Evolutionary conservation across 768 basidiomycete species (phyloP).

Genomic region (Boletellus ananiceps): DNA sequence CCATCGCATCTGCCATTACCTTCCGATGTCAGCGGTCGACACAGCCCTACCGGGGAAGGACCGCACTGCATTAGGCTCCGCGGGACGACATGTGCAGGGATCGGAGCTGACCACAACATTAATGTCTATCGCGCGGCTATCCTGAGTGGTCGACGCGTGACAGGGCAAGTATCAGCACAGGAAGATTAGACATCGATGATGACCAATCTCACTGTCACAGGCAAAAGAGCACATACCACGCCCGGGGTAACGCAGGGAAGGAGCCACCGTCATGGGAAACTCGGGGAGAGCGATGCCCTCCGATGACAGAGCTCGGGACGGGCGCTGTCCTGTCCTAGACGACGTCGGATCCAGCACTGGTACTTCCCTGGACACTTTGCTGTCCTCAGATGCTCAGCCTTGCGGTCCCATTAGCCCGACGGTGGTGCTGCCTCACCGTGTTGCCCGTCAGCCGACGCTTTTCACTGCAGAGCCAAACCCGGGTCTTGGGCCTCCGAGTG

Average conservation of each 20-base stretch:
- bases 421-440: not conserved
- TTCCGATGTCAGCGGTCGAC: no score
- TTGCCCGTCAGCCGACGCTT: constrained; percentile 6
- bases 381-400: no score
- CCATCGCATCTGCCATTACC: no score
- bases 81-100: not conserved
- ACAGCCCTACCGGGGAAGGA: no score
- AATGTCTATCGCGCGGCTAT: not conserved
- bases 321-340: not conserved
- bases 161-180: no score
- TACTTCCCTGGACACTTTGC: not conserved
- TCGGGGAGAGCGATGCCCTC: not conserved
- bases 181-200: not conserved
- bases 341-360: no score
- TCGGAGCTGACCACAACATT: not conserved
- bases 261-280: constrained; percentile 7
- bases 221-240: not conserved
- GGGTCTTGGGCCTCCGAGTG: not conserved
- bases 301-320: no score
- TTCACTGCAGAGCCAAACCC: not conserved
- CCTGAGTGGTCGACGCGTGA: no score
- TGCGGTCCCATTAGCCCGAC: constrained; percentile 2
- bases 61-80: no score
- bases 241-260: not conserved
- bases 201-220: not conserved